A percentile compares a stretch with the other conserved stretches of the same genome.
phyloP scores from a whole-genome alignment of 257 asterid genomes.

The Leptodermis oblonga region DNA sequence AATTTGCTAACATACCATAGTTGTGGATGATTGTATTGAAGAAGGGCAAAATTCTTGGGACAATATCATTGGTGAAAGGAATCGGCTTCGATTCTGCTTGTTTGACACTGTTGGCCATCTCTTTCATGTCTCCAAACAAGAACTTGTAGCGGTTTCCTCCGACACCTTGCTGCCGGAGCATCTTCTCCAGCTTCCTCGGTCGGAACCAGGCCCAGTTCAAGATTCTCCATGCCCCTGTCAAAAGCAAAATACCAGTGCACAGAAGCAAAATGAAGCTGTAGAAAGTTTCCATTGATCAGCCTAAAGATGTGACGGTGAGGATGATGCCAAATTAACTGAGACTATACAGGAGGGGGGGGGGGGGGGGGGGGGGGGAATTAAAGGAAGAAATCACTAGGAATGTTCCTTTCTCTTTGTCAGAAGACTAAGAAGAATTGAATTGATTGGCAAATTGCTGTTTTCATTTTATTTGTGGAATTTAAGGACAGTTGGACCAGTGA shows the following conservation, averaged over 20 bases:
- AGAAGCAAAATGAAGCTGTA: background rate
- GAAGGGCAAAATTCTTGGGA: constrained; percentile 32
- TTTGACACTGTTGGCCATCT: constrained; percentile 7
- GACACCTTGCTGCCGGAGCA: background rate
- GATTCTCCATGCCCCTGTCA: background rate
- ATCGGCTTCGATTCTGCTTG: constrained; percentile 35
- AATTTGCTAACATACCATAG: constrained; percentile 16
- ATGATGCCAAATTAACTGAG: too few species aligned
- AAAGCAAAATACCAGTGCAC: background rate
- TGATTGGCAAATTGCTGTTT: too few species aligned
- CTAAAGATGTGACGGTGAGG: too few species aligned
- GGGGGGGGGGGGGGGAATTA: too few species aligned
- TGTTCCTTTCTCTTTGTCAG: too few species aligned
- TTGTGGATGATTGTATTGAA: constrained; percentile 10
- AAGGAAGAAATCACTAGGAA: too few species aligned
- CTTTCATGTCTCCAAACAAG: constrained; percentile 34
- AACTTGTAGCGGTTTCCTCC: constrained; percentile 21
- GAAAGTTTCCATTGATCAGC: background rate
- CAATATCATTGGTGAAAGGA: constrained; percentile 30
- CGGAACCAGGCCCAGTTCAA: constrained; percentile 9
- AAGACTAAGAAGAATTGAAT: too few species aligned
- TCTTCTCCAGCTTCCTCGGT: constrained; percentile 2
- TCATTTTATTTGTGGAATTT: too few species aligned
- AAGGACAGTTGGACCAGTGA: too few species aligned
- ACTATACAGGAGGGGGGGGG: too few species aligned